A percentile compares a stretch with the other conserved stretches of the same genome.
Evolutionary conservation across 768 basidiomycete species (phyloP).

Genomic region (Erythrobasidium yunnanense): DNA sequence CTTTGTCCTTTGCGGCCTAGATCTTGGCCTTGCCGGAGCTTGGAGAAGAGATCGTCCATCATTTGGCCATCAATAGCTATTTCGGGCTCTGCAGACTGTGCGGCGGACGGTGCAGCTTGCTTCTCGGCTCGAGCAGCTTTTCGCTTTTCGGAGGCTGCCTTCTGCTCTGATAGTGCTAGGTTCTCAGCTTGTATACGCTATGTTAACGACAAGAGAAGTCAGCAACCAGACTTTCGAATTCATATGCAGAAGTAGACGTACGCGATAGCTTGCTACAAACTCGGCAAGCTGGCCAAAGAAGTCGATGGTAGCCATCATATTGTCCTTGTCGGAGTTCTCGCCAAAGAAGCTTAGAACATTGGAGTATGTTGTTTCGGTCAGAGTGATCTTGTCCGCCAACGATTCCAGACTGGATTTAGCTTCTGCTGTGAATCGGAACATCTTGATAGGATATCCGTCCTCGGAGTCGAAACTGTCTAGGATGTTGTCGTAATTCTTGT

Average conservation of each 20-base stretch:
- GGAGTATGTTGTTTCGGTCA: constrained; percentile 68
- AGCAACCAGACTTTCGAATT: background rate
- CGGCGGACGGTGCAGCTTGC: background rate
- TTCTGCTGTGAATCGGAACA: constrained; percentile 78
- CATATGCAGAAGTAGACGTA: constrained; percentile 26
- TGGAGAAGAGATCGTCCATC: constrained; percentile 23
- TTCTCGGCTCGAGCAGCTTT: background rate
- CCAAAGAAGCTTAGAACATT: constrained; percentile 86
- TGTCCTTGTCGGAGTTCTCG: constrained; percentile 65
- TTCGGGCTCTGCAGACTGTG: background rate
- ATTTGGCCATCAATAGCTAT: background rate
- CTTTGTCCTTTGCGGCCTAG: background rate
- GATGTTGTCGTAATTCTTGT: constrained; percentile 63
- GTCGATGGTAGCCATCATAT: constrained; percentile 45
- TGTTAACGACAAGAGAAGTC: background rate
- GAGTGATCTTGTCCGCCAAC: constrained; percentile 71
- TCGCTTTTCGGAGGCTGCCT: background rate
- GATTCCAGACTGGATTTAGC: constrained; percentile 68
- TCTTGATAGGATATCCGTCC: constrained; percentile 75
- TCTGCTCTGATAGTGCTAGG: background rate
- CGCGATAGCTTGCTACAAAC: constrained; percentile 75
- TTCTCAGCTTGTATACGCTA: constrained; percentile 27
- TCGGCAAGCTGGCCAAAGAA: constrained; percentile 97
- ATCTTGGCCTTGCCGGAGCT: constrained; percentile 9
- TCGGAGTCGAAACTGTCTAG: constrained; percentile 47